These are phyloP conservation scores for Fusarium setosum DNA, from an alignment of 2,329 filamentous ascomycete species.

Conservation along the genomic window DNA sequence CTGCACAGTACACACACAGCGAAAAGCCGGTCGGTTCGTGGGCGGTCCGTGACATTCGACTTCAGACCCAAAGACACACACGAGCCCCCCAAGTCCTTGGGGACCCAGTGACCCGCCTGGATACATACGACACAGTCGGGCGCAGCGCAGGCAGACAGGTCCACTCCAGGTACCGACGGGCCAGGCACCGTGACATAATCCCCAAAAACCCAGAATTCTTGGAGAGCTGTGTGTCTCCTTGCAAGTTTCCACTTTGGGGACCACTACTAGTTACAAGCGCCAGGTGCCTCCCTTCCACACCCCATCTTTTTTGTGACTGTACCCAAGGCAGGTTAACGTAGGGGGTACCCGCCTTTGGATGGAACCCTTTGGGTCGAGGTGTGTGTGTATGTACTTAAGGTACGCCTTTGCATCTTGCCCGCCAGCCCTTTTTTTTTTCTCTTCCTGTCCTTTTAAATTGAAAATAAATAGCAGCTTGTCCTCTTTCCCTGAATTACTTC, in stretches of 20 bases:
- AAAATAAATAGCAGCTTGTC: slow-evolving; percentile 5
- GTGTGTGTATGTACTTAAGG: no score
- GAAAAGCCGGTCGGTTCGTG: slow-evolving; percentile 12
- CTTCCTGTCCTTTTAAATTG: neutral
- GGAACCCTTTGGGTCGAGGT: no score
- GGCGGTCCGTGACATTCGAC: slow-evolving; percentile 33
- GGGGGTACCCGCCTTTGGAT: no score
- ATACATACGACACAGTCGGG: slow-evolving; percentile 14
- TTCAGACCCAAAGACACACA: slow-evolving; percentile 24
- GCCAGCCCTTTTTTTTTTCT: neutral
- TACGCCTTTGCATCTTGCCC: neutral
- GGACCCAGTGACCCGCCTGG: neutral
- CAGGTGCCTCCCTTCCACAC: no score
- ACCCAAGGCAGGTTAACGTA: no score
- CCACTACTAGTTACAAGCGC: no score
- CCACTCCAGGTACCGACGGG: slow-evolving; percentile 27
- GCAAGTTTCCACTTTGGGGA: neutral
- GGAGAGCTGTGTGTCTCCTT: neutral
- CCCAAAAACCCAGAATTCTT: no score
- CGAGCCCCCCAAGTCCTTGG: no score
- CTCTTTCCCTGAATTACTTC: neutral
- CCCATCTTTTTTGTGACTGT: no score
- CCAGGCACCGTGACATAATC: neutral
- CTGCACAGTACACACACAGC: no score
- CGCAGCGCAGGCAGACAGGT: slow-evolving; percentile 11